Base-by-base conservation (phyloP, 1,284 basidiomycete genomes). In the Fomitopsis betulina region DNA sequence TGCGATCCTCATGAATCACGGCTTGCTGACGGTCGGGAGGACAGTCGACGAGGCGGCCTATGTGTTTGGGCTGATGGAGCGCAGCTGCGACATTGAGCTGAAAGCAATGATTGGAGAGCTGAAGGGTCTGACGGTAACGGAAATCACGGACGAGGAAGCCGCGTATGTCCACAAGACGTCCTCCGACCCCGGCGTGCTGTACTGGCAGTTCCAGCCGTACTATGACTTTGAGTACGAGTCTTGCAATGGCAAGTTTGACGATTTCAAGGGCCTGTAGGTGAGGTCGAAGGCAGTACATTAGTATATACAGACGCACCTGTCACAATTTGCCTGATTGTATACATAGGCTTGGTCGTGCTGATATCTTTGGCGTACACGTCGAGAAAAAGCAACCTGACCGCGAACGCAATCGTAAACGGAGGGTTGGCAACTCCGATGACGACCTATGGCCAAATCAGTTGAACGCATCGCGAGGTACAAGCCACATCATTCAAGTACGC, bases 61-160 rank as follows among this genome's bases (percentile, higher is more conserved):
- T 32, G 30, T 51, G 23, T 51, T 51, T 13, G 49, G 49, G 12
- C 10, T 51, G 19, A 51, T 51, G 49, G 49, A 51, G 49, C 49
- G 49, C 8, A 51, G 49, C 32, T 51, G 49, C 49, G 49, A 51
- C 21, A 51, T 51, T n/a, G 49, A 51, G 49, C 32, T 51, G 32
- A 51, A 51, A 19, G 49, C 25, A 12, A 51, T 51, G 49, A 7
- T 35, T 12, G 49, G 49, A 17, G 49, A 51, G 49, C 30, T 32
- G 49, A 33, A 15, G 32, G 49, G 49, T 8, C 30, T 35, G n/a
- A 51, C 32, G 49, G 19, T 51, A 17, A 17, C 49, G 13, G 49
- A 51, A 10, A 51, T 51, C 32, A 21, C 30, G 19, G 23, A 25
- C 15, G 49, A 51, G 49, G 49, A 51, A 32, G 49, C 49, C 17